Conservation (phyloP, 805 yeast species). For the Ogataea glucozyma region DNA sequence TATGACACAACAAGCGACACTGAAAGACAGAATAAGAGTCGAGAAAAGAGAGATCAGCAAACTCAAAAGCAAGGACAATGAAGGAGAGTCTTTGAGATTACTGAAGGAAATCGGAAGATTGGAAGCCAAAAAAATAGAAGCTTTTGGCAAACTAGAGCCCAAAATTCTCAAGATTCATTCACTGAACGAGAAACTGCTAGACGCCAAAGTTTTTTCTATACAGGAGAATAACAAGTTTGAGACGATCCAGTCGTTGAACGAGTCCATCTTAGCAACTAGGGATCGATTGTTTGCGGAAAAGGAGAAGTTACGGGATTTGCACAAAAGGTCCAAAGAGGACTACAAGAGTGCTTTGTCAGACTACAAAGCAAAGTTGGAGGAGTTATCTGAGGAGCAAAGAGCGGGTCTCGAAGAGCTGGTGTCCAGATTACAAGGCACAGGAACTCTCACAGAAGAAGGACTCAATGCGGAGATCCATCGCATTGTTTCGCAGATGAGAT, state of each 20-base stretch:
- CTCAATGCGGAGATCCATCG: constrained; percentile 41
- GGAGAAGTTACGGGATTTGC: constrained; percentile 15
- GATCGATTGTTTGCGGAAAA: constrained; percentile 25
- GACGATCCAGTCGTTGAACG: constrained; percentile 28
- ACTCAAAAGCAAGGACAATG: constrained; percentile 16
- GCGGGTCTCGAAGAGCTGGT: constrained; percentile 42
- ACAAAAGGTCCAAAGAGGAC: constrained; percentile 23
- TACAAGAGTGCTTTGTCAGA: constrained; percentile 26
- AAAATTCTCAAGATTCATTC: constrained; percentile 27
- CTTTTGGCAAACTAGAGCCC: constrained; percentile 11
- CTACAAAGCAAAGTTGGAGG: constrained; percentile 38
- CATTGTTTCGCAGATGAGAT: constrained; percentile 42
- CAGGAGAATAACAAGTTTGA: constrained; percentile 41
- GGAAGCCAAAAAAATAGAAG: constrained; percentile 17
- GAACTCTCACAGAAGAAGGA: constrained; percentile 37
- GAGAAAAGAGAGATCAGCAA: constrained; percentile 20
- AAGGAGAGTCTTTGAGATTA: constrained; percentile 17
- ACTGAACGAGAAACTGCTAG: constrained; percentile 29
- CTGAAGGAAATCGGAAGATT: constrained; percentile 16
- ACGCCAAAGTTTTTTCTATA: constrained; percentile 25
- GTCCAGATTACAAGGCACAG: constrained; percentile 35
- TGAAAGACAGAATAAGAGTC: constrained; percentile 19
- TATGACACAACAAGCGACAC: constrained; percentile 19
- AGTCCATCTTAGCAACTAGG: constrained; percentile 32
- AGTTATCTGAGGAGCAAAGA: constrained; percentile 42